Base-by-base conservation (phyloP, 2,329 filamentous ascomycete species). In the Aspergillus bombycis region DNA sequence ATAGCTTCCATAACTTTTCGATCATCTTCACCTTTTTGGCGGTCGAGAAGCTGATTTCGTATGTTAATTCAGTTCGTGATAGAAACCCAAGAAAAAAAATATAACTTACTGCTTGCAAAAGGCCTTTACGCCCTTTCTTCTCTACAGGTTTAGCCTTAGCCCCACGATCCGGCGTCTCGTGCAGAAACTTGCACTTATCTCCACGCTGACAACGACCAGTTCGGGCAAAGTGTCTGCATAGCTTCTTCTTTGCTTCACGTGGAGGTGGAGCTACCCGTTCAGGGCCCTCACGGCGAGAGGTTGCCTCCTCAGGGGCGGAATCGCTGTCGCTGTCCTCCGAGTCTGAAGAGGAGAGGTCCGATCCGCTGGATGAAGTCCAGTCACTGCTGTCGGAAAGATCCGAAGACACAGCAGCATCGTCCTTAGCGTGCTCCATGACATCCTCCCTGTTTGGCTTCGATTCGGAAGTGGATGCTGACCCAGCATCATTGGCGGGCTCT, bases 201-300 rank as follows among this genome's bases (percentile, higher is more conserved):
- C 81, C 81, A 45, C 74, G 78, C 56, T 72, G 74, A 67, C 81
- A 83, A 23, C 74, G 75, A 10, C 80, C 80, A 19, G 63, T 77
- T 26, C 76, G 77, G 11, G 75, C 69, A 68, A 82, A 82, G 46
- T 79, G 74, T 21, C 73, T 77, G 67, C 81, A 83, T 6, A 72
- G 50, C 19, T 64, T 68, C 62, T 75, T 77, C 45, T 74, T 73
- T 30, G 64, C 66, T 34, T 75, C 73, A 34, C 78, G 77, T 4
- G 76, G 71, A 5, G 79, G 78, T 14, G 79, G 77, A 6, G 74
- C 71, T 1, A 80, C 75, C 48, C 72, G 73, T 43, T 80, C 77
- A n/a, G 78, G 79, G 14, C 72, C 75, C 34, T 76, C 69, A 14
- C 77, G 76, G 58, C 78, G 78, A 21, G 78, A 78, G 52, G 77